Base-by-base conservation (phyloP, 106 monocot genomes). In the Narthecium ossifragum region DNA sequence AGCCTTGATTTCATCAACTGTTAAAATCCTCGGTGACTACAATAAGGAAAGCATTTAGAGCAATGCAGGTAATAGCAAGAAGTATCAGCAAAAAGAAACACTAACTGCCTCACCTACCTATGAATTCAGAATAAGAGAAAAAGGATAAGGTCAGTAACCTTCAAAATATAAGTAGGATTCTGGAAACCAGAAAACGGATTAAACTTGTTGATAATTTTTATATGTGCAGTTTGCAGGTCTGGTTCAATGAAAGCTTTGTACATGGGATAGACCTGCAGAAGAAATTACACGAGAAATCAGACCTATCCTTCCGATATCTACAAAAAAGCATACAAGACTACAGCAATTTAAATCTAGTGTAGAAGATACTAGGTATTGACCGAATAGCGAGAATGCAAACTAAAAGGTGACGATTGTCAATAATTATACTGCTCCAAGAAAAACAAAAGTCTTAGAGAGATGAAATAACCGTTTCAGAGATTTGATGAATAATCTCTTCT, bases 181-280 rank as follows among this genome's bases (percentile, higher is more conserved):
- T 96, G 96, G 60, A 96, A 90, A 29, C 90, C 96, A 27, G 96
- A 60, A 39, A 96, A 96, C 39, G 96, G 96, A 71, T 96, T 96
- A 68, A 96, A 96, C 68, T 96, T 96, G 74, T 96, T 96, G 53
- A 74, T 76, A 14, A 96, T 96, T 76, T 81, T 96, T 62, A 96
- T 90, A 62, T 90, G 96, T 27, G 96, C 96, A 55, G 96, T 96
- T 72, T 79, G 78, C 26, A 96, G 71, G 46, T 90, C 90, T 57
- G 96, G 96, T 66, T 96, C 96, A 64, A 96, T 96, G 66, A 96
- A 96, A 61, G 96, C 96, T 73, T 96, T 96, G 76, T 96, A 96
- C 96, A 96, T 96, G 23, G 96, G 96, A 81, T 96, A 96, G 41
- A 96, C 96, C 96, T 96, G 72, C 15, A 65, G 21, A 57, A 57